These are phyloP conservation scores for Carex littledalei DNA, from an alignment of 176 grass and related monocot species.

Conservation along the genomic window DNA sequence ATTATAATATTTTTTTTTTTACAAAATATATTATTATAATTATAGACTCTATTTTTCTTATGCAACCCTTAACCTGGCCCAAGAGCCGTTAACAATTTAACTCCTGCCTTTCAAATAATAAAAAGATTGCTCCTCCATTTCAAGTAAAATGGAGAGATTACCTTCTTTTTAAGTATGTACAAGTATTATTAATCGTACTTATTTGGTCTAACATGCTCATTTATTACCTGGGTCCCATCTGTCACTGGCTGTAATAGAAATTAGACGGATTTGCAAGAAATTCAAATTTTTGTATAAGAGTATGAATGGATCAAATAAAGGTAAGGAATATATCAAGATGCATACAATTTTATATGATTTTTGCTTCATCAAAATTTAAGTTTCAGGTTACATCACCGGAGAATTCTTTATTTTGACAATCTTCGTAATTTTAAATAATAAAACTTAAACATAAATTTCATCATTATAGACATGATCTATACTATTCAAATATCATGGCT, in stretches of 20 bases:
- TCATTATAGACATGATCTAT: too few relatives aligned
- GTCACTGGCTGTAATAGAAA: neutral
- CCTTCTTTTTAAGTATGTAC: neutral
- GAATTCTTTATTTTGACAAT: too few relatives aligned
- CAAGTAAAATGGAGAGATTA: neutral
- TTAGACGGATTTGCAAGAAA: neutral
- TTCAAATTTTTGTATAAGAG: neutral
- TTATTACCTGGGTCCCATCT: neutral
- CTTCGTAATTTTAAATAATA: too few relatives aligned
- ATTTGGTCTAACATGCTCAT: neutral
- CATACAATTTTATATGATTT: neutral
- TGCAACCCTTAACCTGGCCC: slow-evolving; percentile 1
- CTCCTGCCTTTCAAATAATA: neutral
- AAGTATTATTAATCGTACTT: neutral
- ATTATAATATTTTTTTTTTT: neutral
- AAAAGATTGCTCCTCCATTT: neutral
- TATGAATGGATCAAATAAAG: neutral
- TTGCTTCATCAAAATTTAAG: neutral
- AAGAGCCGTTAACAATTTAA: neutral
- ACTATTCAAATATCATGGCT: too few relatives aligned
- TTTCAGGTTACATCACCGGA: neutral
- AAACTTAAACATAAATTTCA: too few relatives aligned
- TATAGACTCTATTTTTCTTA: neutral
- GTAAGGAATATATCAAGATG: neutral
- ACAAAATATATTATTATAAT: neutral